Conservation (phyloP, 2,329 filamentous ascomycete species). For the Sporothrix schenckii region DNA sequence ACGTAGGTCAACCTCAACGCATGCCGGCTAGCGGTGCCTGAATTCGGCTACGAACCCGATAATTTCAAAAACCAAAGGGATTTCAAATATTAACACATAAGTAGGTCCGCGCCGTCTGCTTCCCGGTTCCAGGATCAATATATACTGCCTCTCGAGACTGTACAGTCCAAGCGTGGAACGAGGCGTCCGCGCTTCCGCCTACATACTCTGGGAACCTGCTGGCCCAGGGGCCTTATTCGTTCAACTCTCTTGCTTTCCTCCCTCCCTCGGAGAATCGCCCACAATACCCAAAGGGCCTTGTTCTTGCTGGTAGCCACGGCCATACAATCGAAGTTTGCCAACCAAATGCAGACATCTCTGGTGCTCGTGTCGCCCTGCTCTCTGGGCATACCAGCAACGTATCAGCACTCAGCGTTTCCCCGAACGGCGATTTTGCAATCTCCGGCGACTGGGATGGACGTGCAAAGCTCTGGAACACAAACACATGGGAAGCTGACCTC, state of each 20-base stretch:
- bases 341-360: conserved; percentile 65
- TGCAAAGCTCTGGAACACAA: conserved; percentile 82
- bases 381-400: conserved; percentile 87
- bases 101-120: conserved; percentile 86
- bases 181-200: conserved; percentile 60
- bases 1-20: conserved; percentile 67
- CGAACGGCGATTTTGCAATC: conserved; percentile 72
- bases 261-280: conserved; percentile 58
- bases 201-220: conserved; percentile 76
- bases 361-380: conserved; percentile 82
- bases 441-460: conserved; percentile 94
- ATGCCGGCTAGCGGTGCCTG: neutral
- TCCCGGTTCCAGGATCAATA: conserved; percentile 68
- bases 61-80: no score
- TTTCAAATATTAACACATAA: neutral
- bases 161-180: conserved; percentile 84
- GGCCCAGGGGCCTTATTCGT: conserved; percentile 78
- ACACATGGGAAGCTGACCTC: conserved; percentile 77
- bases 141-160: conserved; percentile 90
- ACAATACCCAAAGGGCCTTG: conserved; percentile 73
- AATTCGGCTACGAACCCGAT: neutral
- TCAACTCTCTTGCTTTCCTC: conserved; percentile 81
- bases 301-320: conserved; percentile 88
- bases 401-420: conserved; percentile 79
- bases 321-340: conserved; percentile 88